Evolutionary conservation across 306 rosid species (phyloP).

Genomic region (Cicer judaicum): DNA sequence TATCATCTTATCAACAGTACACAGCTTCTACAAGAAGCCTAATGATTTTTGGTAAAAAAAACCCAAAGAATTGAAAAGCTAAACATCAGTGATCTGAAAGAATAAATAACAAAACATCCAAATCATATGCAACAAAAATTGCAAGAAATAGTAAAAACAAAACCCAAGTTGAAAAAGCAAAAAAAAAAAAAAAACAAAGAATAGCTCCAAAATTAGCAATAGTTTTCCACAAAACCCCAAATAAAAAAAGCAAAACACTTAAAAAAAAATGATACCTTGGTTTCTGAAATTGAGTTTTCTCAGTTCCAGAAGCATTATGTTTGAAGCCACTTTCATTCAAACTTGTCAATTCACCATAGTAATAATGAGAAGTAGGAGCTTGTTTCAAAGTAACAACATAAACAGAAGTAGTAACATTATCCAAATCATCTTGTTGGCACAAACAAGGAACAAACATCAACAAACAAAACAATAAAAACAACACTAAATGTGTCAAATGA

Average conservation of each 20-base stretch:
- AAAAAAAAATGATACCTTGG: constrained; percentile 57
- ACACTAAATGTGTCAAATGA: constrained; percentile 49
- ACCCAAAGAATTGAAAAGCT: background rate
- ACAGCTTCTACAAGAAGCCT: constrained; percentile 53
- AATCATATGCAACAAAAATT: constrained; percentile 24
- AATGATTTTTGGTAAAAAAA: constrained; percentile 39
- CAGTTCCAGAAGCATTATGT: constrained; percentile 55
- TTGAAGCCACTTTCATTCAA: constrained; percentile 46
- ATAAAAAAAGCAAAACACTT: background rate
- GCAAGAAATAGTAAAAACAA: background rate
- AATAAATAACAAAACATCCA: background rate
- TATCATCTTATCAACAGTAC: constrained; percentile 11
- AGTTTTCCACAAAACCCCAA: background rate
- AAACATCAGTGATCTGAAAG: constrained; percentile 4
- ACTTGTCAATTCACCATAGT: constrained; percentile 57
- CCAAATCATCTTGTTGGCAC: constrained; percentile 63
- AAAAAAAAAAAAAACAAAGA: background rate
- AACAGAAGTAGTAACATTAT: constrained; percentile 60
- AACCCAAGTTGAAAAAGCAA: background rate
- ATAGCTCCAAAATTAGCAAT: background rate
- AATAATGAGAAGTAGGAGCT: constrained; percentile 70
- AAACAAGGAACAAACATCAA: constrained; percentile 51
- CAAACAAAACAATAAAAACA: constrained; percentile 56
- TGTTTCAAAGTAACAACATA: constrained; percentile 82
- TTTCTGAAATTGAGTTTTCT: constrained; percentile 64